A percentile compares a stretch with the other conserved stretches of the same genome.
These are phyloP conservation scores for Verticillium dahliae DNA, from an alignment of 2,329 filamentous ascomycete genomes.

Conservation along the genomic window DNA sequence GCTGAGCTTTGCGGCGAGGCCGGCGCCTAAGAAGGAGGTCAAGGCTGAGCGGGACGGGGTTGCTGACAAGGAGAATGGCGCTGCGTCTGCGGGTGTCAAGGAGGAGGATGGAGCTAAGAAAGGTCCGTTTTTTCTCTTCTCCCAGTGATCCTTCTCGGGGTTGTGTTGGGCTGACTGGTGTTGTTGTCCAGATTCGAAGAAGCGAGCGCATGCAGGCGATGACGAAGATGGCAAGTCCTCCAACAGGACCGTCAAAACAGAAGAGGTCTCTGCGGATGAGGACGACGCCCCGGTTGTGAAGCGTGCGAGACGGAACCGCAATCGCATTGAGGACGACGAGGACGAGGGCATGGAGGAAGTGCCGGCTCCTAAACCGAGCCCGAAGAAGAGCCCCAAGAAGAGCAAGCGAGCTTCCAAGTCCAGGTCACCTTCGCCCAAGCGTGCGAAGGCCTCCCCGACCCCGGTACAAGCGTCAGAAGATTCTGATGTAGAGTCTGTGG, in stretches of 20 bases:
- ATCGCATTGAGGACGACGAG: slow-evolving; percentile 46
- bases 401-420: slow-evolving; percentile 15
- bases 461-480: slow-evolving; percentile 4
- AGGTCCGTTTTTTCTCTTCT: slow-evolving; percentile 20
- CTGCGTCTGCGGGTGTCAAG: slow-evolving; percentile 20
- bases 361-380: slow-evolving; percentile 13
- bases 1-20: slow-evolving; percentile 64
- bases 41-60: slow-evolving; percentile 18
- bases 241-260: slow-evolving; percentile 20
- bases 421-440: slow-evolving; percentile 6
- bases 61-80: slow-evolving; percentile 26
- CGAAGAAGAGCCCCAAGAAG: slow-evolving; percentile 18
- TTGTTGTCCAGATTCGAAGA: slow-evolving; percentile 32
- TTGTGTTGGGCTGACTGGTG: not conserved
- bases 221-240: slow-evolving; percentile 16
- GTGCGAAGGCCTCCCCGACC: not conserved
- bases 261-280: slow-evolving; percentile 42
- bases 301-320: slow-evolving; percentile 39
- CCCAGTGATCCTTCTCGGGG: not conserved
- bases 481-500: slow-evolving; percentile 16
- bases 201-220: slow-evolving; percentile 29
- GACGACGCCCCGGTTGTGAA: slow-evolving; percentile 58
- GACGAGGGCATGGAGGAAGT: slow-evolving; percentile 34
- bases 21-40: slow-evolving; percentile 20
- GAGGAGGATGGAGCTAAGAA: slow-evolving; percentile 30